Base-by-base conservation (phyloP, 2,329 filamentous ascomycete genomes). In the Magnaporthiopsis incrustans region DNA sequence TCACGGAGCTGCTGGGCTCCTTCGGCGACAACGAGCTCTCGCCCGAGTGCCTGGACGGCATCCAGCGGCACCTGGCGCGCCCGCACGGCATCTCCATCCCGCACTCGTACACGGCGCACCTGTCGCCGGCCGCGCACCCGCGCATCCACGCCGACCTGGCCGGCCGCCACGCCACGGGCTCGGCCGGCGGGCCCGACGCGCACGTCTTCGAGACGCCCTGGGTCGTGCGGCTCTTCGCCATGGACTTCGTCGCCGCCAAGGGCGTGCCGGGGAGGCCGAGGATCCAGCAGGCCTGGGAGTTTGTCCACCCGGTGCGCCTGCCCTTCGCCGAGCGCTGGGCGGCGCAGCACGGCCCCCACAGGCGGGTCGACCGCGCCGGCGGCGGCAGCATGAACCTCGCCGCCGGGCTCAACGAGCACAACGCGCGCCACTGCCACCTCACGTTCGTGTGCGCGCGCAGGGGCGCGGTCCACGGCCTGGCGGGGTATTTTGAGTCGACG, bases 21-120 rank as follows among this genome's bases (percentile, higher is more conserved):
- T 99, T 98, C 73, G 95, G 89, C 30, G 95, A 99, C 77, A 99
- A 99, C 72, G 95, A 99, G 76, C 85, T 99, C 12, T 97, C 92
- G 0, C 75, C 95, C 0, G 95, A 99, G 77, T 99, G 95, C 71
- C 82, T 99, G 14, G 95, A 99, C 73, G 95, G 95, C 59, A 93
- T 98, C 61, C 94, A 97, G 73, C 89, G 94, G 71, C 90, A 98
- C 58, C 79, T 99, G n/a, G 80, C 85, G 14, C 80, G 89, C 0
- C 82, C 83, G 0, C 85, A 94, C 70, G 96, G 95, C 50, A 94
- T 99, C 70, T 97, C 92, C 1, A 98, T 99, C 67, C 95, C 95
- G 1, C 85, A 88, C 67, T 95, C 90, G 35, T 99, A 99, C 78
- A 96, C 92, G 1, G 94, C 95, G 4, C 92, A 97, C 74, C 79